phyloP scores from a whole-genome alignment of 768 basidiomycete genomes.

The Trametes sanguinea region DNA sequence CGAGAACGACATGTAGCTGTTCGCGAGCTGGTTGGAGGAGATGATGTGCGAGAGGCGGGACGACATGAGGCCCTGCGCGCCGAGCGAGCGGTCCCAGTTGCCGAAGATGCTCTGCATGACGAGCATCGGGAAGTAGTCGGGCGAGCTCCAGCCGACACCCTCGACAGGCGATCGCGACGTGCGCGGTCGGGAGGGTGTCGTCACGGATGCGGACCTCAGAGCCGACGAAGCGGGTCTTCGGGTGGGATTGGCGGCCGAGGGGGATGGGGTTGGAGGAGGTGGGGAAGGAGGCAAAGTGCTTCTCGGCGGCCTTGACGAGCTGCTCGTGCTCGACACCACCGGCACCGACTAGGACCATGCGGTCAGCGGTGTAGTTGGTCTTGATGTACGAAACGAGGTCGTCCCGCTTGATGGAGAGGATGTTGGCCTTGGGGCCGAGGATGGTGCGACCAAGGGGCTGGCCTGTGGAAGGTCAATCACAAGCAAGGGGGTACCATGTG shows the following conservation, averaged over 20 bases:
- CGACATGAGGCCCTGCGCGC: slow-evolving; percentile 84
- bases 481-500: neutral
- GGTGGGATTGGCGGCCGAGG: slow-evolving; percentile 76
- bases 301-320: slow-evolving; percentile 92
- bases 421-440: slow-evolving; percentile 94
- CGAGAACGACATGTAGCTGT: slow-evolving; percentile 99
- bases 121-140: slow-evolving; percentile 99
- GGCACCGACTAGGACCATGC: slow-evolving; percentile 97
- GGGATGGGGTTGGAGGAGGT: slow-evolving; percentile 86
- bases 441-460: slow-evolving; percentile 97
- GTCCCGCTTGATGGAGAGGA: slow-evolving; percentile 89
- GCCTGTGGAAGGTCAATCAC: slow-evolving; percentile 45
- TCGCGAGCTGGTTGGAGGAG: slow-evolving; percentile 92
- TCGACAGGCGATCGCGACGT: slow-evolving; percentile 97
- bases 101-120: slow-evolving; percentile 97
- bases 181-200: slow-evolving; percentile 84
- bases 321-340: slow-evolving; percentile 92
- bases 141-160: slow-evolving; percentile 96
- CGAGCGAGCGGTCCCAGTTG: slow-evolving; percentile 98
- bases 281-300: slow-evolving; percentile 89
- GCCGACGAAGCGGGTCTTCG: slow-evolving; percentile 83
- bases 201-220: slow-evolving; percentile 96
- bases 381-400: slow-evolving; percentile 91
- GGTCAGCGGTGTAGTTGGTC: slow-evolving; percentile 97
- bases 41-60: slow-evolving; percentile 91